Base-by-base conservation (phyloP, 2,329 filamentous ascomycete species). In the Aspergillus persii region DNA sequence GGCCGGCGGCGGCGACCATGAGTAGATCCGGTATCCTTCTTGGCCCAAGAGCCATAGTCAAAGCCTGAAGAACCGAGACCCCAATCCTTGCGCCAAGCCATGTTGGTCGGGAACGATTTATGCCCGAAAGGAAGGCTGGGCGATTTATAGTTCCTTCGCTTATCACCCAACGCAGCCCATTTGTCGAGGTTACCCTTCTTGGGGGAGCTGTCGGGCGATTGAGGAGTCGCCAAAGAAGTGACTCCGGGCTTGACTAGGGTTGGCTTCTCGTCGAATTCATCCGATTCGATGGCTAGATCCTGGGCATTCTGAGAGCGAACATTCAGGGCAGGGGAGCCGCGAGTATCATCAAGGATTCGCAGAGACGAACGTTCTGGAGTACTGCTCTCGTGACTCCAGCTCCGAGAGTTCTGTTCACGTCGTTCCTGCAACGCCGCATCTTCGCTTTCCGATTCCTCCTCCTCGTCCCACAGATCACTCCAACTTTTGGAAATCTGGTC, bases 381-480 rank as follows among this genome's bases (percentile, higher is more conserved):
- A 69, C 83, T 84, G 76, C 85, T 91, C 74, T 90, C 89, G 64
- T 90, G 89, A 71, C 90, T 93, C 88, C 89, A 93, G 57, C 88
- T 90, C 65, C 89, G 84, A 57, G 88, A 85, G 72, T 92, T 91
- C 69, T 89, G 82, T 72, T 80, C 78, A 62, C 78, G 80, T 33
- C 81, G 79, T 63, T 87, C 80, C 76, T 89, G 85, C 29, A 89
- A 77, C 5, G 80, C 80, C 61, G 83, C 77, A 57, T 85, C 79
- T 72, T 89, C 85, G 63, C 84, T 86, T 68, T 89, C 84, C 39
- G 83, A 81, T 70, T 67, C 64, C 47, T 95, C 92, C 56, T 98
- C 94, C 75, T 98, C 94, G 60, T 98, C 94, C 89, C 92, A 97
- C 75, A 98, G 87, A 75, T 99, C 95, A 71, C 93, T 96, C 95